These are phyloP conservation scores for Mycena vitilis DNA, from an alignment of 768 basidiomycete species.

Conservation along the genomic window DNA sequence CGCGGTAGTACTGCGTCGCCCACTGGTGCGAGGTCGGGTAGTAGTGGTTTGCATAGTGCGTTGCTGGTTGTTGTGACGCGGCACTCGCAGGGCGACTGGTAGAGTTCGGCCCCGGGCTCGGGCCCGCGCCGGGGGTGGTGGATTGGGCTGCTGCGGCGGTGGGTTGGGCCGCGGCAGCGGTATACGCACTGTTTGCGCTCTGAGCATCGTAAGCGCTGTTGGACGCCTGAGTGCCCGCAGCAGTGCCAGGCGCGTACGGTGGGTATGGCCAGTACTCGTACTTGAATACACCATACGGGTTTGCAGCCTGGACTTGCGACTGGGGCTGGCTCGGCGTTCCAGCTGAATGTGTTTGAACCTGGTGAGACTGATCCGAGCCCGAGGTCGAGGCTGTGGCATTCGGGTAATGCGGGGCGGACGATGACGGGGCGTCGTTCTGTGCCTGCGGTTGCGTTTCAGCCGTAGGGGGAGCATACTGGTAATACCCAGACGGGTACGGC, in stretches of 20 bases:
- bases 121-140: not conserved
- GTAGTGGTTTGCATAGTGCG: slow-evolving; percentile 20
- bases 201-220: no score
- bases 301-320: not conserved
- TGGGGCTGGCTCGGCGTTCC: not conserved
- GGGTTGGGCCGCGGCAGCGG: no score
- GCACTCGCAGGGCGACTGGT: no score
- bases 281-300: slow-evolving; percentile 20
- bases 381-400: not conserved
- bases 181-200: no score
- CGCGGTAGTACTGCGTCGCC: slow-evolving; percentile 28
- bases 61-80: not conserved
- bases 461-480: not conserved
- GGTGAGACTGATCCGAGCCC: not conserved
- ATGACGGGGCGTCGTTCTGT: not conserved
- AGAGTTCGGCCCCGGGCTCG: not conserved
- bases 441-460: no score
- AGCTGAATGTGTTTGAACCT: not conserved
- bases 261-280: slow-evolving; percentile 24
- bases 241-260: not conserved
- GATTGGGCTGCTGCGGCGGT: no score
- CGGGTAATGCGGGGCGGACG: not conserved
- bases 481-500: not conserved
- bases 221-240: not conserved
- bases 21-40: slow-evolving; percentile 17